These are phyloP conservation scores for Neurospora tetraspora DNA, from an alignment of 495 filamentous ascomycete genomes.

Conservation along the genomic window DNA sequence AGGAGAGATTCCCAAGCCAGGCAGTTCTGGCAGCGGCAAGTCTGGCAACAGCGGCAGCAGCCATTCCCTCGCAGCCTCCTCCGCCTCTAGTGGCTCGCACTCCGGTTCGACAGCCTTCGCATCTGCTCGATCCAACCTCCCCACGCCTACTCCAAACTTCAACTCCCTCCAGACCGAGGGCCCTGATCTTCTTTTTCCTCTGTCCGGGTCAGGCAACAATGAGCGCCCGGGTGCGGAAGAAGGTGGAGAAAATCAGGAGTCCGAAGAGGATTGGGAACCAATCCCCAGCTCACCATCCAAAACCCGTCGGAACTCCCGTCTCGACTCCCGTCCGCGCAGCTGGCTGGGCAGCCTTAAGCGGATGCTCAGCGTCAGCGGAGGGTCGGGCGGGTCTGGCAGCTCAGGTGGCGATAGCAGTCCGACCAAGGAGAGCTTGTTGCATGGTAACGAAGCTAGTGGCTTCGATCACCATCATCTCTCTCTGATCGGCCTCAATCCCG, in stretches of 20 bases:
- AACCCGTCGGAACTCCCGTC: neutral
- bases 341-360: slow-evolving; percentile 41
- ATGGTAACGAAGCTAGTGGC: slow-evolving; percentile 3
- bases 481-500: neutral
- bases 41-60: slow-evolving; percentile 22
- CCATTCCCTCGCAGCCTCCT: slow-evolving; percentile 4
- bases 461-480: neutral
- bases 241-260: neutral
- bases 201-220: neutral
- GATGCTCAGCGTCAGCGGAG: slow-evolving; percentile 28
- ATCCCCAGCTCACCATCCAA: neutral
- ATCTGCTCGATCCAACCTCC: neutral
- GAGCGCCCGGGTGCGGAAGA: neutral
- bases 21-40: slow-evolving; percentile 6
- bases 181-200: neutral
- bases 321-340: slow-evolving; percentile 14
- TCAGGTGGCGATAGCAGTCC: slow-evolving; percentile 11
- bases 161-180: neutral
- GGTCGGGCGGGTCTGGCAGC: slow-evolving; percentile 2
- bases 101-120: neutral
- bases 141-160: neutral
- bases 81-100: neutral
- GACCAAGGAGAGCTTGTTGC: slow-evolving; percentile 16
- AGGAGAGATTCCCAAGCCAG: slow-evolving; percentile 8
- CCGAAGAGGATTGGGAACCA: neutral